Conservation (phyloP, 2,329 filamentous ascomycete genomes). For the Hypomyces perniciosus region DNA sequence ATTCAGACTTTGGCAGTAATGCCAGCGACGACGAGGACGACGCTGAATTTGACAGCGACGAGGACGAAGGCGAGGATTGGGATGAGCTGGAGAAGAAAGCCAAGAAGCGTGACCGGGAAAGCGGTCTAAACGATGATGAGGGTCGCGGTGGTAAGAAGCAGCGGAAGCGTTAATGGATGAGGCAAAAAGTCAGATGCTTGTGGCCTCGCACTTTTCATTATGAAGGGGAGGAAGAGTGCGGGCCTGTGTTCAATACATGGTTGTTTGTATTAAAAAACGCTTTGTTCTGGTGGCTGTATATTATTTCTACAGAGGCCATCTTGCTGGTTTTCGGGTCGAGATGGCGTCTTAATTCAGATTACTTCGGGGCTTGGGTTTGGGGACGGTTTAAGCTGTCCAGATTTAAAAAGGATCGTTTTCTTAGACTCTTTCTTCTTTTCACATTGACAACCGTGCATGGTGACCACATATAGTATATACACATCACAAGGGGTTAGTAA, state of each 20-base stretch:
- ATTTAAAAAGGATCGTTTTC: background rate
- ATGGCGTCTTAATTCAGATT: background rate
- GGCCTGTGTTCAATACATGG: background rate
- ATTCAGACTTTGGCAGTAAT: constrained; percentile 90
- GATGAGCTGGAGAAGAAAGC: constrained; percentile 91
- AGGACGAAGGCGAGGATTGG: constrained; percentile 84
- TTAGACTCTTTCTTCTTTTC: background rate
- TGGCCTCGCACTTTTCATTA: background rate
- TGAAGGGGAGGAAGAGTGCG: background rate
- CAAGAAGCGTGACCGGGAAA: constrained; percentile 73
- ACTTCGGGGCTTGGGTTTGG: background rate
- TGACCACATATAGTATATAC: too few species aligned
- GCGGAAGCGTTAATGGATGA: constrained; percentile 28
- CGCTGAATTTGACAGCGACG: constrained; percentile 53
- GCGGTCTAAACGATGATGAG: constrained; percentile 41
- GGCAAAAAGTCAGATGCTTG: constrained; percentile 1
- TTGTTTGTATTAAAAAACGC: background rate
- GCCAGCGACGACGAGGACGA: constrained; percentile 75
- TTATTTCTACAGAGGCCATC: background rate
- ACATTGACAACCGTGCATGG: too few species aligned
- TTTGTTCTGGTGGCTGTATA: background rate
- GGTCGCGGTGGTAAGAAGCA: constrained; percentile 58
- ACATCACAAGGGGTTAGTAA: too few species aligned
- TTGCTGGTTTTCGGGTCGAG: background rate
- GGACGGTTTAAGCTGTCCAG: background rate